phyloP scores from a whole-genome alignment of 2,329 filamentous ascomycete species.

The Neurospora sp. region DNA sequence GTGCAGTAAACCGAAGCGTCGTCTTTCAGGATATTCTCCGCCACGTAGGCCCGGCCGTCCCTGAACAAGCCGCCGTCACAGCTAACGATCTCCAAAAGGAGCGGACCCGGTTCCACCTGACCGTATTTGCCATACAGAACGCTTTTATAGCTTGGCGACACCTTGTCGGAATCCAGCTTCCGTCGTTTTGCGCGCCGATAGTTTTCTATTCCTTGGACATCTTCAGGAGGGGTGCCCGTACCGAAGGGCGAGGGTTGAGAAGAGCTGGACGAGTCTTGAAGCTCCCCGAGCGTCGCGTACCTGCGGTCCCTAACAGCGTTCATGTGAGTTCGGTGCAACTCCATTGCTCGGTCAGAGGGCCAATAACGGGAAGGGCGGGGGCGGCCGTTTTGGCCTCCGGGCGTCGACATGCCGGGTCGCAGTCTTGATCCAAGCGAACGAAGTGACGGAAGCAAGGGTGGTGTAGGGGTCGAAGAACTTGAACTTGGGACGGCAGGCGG shows the following conservation, averaged over 20 bases:
- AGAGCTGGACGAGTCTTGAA: background rate
- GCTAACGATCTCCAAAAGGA: constrained; percentile 80
- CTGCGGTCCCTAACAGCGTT: background rate
- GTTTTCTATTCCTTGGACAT: constrained; percentile 25
- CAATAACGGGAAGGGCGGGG: constrained; percentile 17
- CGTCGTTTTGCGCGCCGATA: constrained; percentile 52
- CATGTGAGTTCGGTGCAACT: constrained; percentile 15
- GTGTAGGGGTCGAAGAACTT: constrained; percentile 7
- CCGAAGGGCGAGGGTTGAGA: background rate
- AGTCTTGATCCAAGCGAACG: constrained; percentile 24
- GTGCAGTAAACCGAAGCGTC: constrained; percentile 85
- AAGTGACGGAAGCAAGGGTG: constrained; percentile 27
- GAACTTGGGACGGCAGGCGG: constrained; percentile 10
- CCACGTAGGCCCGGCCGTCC: constrained; percentile 53
- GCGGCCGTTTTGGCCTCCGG: constrained; percentile 14
- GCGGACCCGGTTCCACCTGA: constrained; percentile 70
- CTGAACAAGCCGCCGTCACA: constrained; percentile 72
- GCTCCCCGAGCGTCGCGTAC: background rate
- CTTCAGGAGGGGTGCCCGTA: constrained; percentile 26
- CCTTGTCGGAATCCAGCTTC: constrained; percentile 57
- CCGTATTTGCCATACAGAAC: constrained; percentile 81
- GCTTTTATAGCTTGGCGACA: constrained; percentile 37
- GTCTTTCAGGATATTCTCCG: constrained; percentile 74
- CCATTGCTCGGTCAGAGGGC: constrained; percentile 19
- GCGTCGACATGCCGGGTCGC: constrained; percentile 17